These are phyloP conservation scores for Tetrapisispora pingtungensis DNA, from an alignment of 805 yeast genomes.

Conservation along the genomic window DNA sequence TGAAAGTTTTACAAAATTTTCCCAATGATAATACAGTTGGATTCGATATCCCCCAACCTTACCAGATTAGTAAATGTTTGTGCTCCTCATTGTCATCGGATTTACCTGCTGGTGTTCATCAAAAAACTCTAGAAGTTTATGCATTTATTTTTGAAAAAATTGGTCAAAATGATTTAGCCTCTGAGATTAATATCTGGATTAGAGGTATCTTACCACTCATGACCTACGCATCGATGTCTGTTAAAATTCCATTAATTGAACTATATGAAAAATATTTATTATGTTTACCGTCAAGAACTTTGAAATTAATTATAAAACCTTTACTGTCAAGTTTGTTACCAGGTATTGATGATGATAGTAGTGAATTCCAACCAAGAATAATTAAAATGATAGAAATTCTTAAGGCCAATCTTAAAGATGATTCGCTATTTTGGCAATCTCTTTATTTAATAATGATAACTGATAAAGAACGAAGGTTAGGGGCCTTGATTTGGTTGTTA, in stretches of 20 bases:
- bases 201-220: constrained; percentile 88
- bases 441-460: constrained; percentile 65
- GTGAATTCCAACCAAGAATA: constrained; percentile 64
- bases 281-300: constrained; percentile 36
- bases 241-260: constrained; percentile 65
- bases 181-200: constrained; percentile 65
- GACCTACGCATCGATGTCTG: constrained; percentile 81
- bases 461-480: constrained; percentile 70
- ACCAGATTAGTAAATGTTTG: constrained; percentile 57
- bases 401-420: constrained; percentile 47
- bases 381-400: constrained; percentile 51
- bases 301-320: constrained; percentile 56
- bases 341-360: constrained; percentile 86
- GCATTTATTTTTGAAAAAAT: constrained; percentile 56
- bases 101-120: constrained; percentile 93
- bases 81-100: constrained; percentile 71
- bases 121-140: constrained; percentile 74
- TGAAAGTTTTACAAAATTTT: constrained; percentile 53
- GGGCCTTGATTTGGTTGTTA: constrained; percentile 67
- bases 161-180: constrained; percentile 43
- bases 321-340: constrained; percentile 66
- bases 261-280: constrained; percentile 50
- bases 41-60: constrained; percentile 58
- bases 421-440: constrained; percentile 79
- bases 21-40: constrained; percentile 28